A percentile compares a stretch with the other conserved stretches of the same genome.
These are phyloP conservation scores for Populus deltoides DNA, from an alignment of 345 rosid species.

Conservation along the genomic window DNA sequence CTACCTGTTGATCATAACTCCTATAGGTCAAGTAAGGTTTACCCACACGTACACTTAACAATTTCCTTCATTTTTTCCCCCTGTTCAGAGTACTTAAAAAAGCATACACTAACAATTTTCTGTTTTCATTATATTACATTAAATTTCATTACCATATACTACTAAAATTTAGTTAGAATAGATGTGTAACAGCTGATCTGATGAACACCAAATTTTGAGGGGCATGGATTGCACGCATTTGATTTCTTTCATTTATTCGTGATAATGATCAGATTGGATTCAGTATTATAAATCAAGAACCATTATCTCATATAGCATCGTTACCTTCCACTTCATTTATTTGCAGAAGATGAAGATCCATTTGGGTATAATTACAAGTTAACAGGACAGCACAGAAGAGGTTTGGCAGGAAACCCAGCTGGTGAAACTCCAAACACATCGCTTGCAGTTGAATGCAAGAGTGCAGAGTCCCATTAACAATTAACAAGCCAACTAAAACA, in stretches of 20 bases:
- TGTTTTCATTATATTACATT: not conserved
- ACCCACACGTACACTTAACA: no score
- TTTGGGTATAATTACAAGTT: not conserved
- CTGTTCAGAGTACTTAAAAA: no score
- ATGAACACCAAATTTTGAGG: not conserved
- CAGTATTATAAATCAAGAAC: no score
- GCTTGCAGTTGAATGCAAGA: no score
- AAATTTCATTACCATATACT: not conserved
- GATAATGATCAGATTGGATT: not conserved
- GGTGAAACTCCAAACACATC: not conserved
- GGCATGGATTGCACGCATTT: not conserved
- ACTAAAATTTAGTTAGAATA: no score
- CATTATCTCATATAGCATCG: no score
- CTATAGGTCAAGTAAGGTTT: no score
- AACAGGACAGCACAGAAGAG: not conserved
- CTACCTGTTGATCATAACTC: not conserved
- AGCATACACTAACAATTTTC: no score
- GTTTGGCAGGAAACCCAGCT: not conserved
- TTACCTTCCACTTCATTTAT: not conserved
- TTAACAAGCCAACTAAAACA: no score
- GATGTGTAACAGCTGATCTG: not conserved
- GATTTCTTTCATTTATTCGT: not conserved
- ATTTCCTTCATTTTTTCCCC: no score
- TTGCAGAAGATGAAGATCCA: not conserved
- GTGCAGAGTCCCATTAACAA: no score